Conservation (phyloP, 2,329 filamentous ascomycete genomes). For the Amylocarpus encephaloides region DNA sequence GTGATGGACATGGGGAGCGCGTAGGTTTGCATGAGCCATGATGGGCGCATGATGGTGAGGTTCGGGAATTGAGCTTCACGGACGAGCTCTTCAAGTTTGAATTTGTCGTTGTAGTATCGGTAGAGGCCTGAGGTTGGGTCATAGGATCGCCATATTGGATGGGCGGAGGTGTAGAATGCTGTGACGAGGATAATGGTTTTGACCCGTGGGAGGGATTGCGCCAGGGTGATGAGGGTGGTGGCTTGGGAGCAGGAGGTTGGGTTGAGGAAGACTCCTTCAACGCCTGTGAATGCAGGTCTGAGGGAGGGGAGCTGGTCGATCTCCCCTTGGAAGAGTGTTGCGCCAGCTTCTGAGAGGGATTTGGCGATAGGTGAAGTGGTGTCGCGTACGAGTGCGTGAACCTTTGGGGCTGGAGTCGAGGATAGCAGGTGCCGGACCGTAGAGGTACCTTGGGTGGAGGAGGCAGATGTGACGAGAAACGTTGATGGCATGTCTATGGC, state of each 20-base stretch:
- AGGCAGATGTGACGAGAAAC: neutral
- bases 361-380: constrained; percentile 25
- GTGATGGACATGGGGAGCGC: constrained; percentile 1
- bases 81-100: constrained; percentile 10
- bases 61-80: constrained; percentile 8
- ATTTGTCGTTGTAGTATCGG: constrained; percentile 9
- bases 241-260: constrained; percentile 5
- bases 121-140: constrained; percentile 1
- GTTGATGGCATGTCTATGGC: neutral
- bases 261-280: constrained; percentile 17
- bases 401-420: constrained; percentile 26
- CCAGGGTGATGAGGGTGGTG: constrained; percentile 3
- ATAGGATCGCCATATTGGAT: constrained; percentile 2
- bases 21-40: constrained; percentile 9
- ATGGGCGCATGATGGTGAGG: constrained; percentile 13
- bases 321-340: constrained; percentile 35
- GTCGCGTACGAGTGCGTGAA: constrained; percentile 35
- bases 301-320: constrained; percentile 31
- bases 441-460: neutral
- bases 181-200: constrained; percentile 10
- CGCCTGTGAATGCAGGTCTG: constrained; percentile 31
- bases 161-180: constrained; percentile 1
- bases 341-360: constrained; percentile 22
- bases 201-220: constrained; percentile 4
- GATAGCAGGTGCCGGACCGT: constrained; percentile 31